Conservation (phyloP, 305 asterid species). For the Rubia balearica region DNA sequence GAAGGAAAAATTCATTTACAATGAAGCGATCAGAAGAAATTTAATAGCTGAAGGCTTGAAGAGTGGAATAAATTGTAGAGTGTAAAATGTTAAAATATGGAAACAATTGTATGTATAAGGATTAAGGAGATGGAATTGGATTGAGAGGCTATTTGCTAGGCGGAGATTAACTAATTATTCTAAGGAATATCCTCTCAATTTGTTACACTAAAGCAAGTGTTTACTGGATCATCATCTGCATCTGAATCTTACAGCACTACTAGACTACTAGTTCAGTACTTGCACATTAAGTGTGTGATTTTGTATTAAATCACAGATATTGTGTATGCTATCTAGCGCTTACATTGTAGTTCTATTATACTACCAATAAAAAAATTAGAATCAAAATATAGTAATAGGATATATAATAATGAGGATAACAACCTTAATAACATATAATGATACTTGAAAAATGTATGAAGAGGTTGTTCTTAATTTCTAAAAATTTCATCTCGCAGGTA, state of each 20-base stretch:
- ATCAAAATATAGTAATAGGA: neutral
- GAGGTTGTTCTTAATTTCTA: neutral
- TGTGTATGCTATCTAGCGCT: neutral
- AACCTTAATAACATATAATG: no score
- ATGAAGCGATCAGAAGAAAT: no score
- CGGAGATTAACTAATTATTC: neutral
- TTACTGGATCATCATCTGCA: neutral
- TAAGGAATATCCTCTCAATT: no score
- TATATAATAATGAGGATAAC: no score
- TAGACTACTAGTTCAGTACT: neutral
- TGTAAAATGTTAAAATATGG: no score
- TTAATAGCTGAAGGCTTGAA: no score
- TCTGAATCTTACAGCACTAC: neutral
- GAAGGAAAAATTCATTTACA: no score
- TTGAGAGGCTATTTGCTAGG: neutral
- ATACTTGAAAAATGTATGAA: no score
- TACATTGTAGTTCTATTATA: neutral
- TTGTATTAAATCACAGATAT: neutral
- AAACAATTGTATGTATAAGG: no score
- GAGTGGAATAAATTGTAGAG: no score
- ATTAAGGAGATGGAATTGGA: neutral
- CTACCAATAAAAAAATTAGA: neutral
- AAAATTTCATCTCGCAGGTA: neutral
- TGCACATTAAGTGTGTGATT: neutral
- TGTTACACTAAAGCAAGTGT: neutral